These are phyloP conservation scores for Globisporangium orthogonon DNA, from an alignment of 352 stramenopile genomes.

Conservation along the genomic window DNA sequence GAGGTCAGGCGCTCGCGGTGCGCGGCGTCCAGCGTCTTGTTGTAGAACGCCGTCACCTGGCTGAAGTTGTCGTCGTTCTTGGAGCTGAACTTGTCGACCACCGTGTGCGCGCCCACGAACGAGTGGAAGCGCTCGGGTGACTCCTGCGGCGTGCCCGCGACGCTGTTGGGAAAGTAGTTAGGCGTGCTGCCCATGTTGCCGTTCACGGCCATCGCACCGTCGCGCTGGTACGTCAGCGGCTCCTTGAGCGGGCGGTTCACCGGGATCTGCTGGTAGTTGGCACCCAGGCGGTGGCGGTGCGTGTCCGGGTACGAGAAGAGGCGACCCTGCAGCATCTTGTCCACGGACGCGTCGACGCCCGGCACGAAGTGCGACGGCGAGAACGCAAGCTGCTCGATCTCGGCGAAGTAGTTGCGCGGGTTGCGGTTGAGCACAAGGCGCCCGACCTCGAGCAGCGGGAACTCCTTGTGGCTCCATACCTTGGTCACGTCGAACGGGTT, in stretches of 20 bases:
- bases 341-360: constrained; percentile 78
- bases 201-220: constrained; percentile 73
- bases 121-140: constrained; percentile 21
- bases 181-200: constrained; percentile 64
- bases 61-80: constrained; percentile 88
- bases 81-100: constrained; percentile 64
- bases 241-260: constrained; percentile 82
- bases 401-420: constrained; percentile 89
- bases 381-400: constrained; percentile 92
- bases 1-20: constrained; percentile 70
- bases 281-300: constrained; percentile 80
- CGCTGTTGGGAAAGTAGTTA: constrained; percentile 90
- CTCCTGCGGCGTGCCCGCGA: constrained; percentile 36
- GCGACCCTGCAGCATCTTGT: constrained; percentile 89
- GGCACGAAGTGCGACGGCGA: constrained; percentile 88
- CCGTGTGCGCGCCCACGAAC: constrained; percentile 28
- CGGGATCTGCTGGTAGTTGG: constrained; percentile 89
- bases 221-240: constrained; percentile 76
- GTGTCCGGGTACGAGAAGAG: constrained; percentile 90
- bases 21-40: constrained; percentile 60
- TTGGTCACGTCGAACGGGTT: constrained; percentile 94
- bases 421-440: constrained; percentile 89
- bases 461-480: constrained; percentile 86
- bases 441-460: constrained; percentile 84
- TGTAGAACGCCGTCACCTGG: constrained; percentile 82